phyloP scores from a whole-genome alignment of 192 early-diverging fungal genomes.

The Coemansia sp. region DNA sequence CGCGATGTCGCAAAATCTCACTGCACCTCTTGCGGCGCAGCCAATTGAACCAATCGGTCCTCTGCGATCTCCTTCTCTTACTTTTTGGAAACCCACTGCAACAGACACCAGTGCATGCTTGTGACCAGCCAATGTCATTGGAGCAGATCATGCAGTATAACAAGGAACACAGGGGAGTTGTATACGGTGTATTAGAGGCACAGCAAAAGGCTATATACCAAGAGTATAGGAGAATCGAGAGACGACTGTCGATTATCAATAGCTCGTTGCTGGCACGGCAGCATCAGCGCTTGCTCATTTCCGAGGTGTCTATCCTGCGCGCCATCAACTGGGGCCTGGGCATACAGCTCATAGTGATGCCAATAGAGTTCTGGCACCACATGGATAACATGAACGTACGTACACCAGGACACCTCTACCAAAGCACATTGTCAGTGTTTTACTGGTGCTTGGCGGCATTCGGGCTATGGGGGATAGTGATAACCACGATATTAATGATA shows the following conservation, averaged over 20 bases:
- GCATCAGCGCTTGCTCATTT: background rate
- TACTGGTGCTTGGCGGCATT: background rate
- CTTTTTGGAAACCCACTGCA: background rate
- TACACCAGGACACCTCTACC: background rate
- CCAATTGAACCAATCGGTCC: background rate
- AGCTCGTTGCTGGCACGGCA: background rate
- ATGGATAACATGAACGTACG: background rate
- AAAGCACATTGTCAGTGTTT: background rate
- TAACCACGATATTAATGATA: background rate
- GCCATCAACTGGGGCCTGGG: conserved; percentile 4
- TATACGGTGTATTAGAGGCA: background rate
- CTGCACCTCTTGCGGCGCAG: background rate
- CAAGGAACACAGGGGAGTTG: background rate
- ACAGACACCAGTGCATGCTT: background rate
- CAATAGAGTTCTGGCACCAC: conserved; percentile 6
- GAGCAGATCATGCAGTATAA: background rate
- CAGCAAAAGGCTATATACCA: background rate
- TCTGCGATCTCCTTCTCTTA: background rate
- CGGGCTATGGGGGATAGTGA: background rate
- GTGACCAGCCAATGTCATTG: background rate
- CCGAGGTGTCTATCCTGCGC: background rate
- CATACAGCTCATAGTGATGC: background rate
- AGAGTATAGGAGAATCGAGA: background rate
- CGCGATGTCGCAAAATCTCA: conserved; percentile 3
- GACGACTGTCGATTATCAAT: background rate